Conservation (phyloP, 805 yeast species). For the Hemisphaericaspora nanyangensis region DNA sequence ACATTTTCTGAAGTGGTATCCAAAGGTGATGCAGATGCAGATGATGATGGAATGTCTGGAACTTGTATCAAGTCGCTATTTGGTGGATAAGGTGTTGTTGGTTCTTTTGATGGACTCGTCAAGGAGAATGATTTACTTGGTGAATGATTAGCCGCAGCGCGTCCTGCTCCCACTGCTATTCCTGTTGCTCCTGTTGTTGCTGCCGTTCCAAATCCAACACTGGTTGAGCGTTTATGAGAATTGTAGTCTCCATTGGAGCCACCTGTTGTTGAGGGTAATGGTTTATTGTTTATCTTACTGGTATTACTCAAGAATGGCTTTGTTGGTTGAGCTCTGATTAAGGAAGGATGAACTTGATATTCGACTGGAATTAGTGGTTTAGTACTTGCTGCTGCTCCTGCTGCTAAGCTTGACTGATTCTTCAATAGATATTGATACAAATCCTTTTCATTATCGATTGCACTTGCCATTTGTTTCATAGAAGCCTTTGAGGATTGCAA, state of each 20-base stretch:
- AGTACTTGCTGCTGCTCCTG: slow-evolving; percentile 9
- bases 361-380: slow-evolving; percentile 60
- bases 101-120: too few species aligned
- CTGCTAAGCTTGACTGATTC: slow-evolving; percentile 22
- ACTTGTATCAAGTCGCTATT: neutral
- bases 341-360: slow-evolving; percentile 67
- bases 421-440: slow-evolving; percentile 64
- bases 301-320: slow-evolving; percentile 9
- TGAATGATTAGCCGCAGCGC: neutral
- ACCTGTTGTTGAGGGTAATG: too few species aligned
- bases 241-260: too few species aligned
- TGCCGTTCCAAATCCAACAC: neutral
- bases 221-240: neutral
- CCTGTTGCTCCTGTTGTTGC: neutral
- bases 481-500: slow-evolving; percentile 53
- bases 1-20: neutral
- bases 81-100: neutral
- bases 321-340: slow-evolving; percentile 20
- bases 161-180: neutral
- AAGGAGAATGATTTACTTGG: too few species aligned
- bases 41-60: neutral
- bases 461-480: slow-evolving; percentile 71
- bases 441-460: slow-evolving; percentile 81
- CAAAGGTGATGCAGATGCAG: too few species aligned
- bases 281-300: slow-evolving; percentile 1